Evolutionary conservation across 2,329 filamentous ascomycete genomes (phyloP).

Genomic region (Ophiostoma sp.): DNA sequence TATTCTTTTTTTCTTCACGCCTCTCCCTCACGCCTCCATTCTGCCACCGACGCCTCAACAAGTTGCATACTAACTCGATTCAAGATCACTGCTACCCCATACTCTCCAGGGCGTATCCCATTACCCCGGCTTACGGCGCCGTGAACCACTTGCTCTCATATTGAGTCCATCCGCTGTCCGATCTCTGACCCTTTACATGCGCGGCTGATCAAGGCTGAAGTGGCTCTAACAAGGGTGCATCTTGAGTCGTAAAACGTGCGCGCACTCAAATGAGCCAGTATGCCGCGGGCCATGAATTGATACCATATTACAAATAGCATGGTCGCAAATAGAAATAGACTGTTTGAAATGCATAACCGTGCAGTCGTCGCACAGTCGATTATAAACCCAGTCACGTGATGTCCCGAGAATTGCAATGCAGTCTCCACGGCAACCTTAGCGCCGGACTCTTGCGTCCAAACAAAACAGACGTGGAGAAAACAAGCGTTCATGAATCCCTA

Average conservation of each 20-base stretch:
- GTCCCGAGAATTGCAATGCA: not conserved
- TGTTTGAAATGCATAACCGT: not conserved
- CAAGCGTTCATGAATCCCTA: not conserved
- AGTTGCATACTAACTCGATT: not conserved
- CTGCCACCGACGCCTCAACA: not conserved
- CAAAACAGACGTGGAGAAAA: constrained; percentile 18
- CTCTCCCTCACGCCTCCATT: not conserved
- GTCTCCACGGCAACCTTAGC: constrained; percentile 24
- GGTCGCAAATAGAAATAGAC: not conserved
- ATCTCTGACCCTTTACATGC: not conserved
- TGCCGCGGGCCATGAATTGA: not conserved
- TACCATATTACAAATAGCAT: not conserved
- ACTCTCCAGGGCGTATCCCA: not conserved
- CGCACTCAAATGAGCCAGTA: not conserved
- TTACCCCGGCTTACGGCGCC: constrained; percentile 2
- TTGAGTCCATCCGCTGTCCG: not conserved
- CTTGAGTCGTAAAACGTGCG: not conserved
- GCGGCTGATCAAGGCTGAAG: not conserved
- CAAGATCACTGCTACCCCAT: constrained; percentile 2
- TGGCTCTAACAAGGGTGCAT: not conserved
- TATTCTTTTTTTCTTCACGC: not conserved
- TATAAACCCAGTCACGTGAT: constrained; percentile 18
- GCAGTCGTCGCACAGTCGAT: not conserved
- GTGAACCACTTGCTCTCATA: not conserved
- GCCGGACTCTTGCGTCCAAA: constrained; percentile 11